phyloP scores from a whole-genome alignment of 495 filamentous ascomycete genomes.

The Halenospora varia region DNA sequence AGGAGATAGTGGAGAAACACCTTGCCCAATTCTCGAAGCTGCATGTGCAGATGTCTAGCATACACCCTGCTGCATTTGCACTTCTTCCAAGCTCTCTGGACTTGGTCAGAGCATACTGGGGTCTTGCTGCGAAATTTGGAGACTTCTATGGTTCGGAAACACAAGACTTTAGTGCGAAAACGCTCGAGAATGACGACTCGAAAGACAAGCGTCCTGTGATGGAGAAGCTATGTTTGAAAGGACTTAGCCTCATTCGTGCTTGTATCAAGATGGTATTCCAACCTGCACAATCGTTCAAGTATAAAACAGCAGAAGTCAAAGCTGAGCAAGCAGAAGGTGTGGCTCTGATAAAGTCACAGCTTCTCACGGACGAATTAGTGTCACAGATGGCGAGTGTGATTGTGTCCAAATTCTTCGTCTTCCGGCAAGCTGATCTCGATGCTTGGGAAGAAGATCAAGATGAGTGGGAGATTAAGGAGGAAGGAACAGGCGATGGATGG shows the following conservation, averaged over 20 bases:
- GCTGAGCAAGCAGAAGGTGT: conserved; percentile 63
- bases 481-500: conserved; percentile 72
- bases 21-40: conserved; percentile 86
- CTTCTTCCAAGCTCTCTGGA: conserved; percentile 71
- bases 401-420: conserved; percentile 83
- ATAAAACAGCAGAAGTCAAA: conserved; percentile 64
- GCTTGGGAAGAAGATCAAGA: conserved; percentile 89
- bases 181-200: conserved; percentile 39
- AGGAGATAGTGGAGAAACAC: conserved; percentile 70
- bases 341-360: conserved; percentile 58
- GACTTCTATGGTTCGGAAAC: conserved; percentile 49
- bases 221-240: conserved; percentile 76
- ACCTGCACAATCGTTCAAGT: conserved; percentile 76
- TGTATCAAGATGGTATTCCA: conserved; percentile 81
- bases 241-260: conserved; percentile 74
- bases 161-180: conserved; percentile 35
- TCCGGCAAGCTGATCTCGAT: conserved; percentile 76
- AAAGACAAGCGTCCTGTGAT: conserved; percentile 55
- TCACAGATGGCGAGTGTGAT: conserved; percentile 74
- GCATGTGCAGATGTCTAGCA: conserved; percentile 75
- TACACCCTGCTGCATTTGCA: conserved; percentile 75
- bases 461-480: conserved; percentile 85
- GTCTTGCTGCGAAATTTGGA: conserved; percentile 67
- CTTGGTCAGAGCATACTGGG: conserved; percentile 80
- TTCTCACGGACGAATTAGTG: conserved; percentile 73